Conservation (phyloP, 768 basidiomycete species). For the Psilocybe azurescens region DNA sequence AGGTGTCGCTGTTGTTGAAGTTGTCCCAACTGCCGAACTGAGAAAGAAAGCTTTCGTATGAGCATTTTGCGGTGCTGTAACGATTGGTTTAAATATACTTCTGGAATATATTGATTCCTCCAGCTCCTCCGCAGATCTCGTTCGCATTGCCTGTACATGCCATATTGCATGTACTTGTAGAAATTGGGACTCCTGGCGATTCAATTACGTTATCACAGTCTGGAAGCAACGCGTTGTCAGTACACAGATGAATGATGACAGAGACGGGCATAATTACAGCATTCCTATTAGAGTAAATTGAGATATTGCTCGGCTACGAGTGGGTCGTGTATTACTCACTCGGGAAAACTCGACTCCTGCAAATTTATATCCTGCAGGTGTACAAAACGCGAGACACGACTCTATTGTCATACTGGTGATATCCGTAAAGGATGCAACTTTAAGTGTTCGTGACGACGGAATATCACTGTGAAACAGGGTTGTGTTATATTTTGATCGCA, state of each 20-base stretch:
- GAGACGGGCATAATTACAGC: slow-evolving; percentile 3
- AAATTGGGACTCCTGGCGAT: slow-evolving; percentile 3
- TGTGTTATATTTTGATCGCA: not conserved
- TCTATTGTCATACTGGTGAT: slow-evolving; percentile 64
- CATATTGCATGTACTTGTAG: slow-evolving; percentile 1
- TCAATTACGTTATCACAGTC: slow-evolving; percentile 15
- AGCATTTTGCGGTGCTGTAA: not conserved
- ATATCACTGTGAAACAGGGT: slow-evolving; percentile 49
- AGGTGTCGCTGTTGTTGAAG: not conserved
- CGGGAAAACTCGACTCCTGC: slow-evolving; percentile 67
- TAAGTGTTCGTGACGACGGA: slow-evolving; percentile 57
- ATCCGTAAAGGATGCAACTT: slow-evolving; percentile 43
- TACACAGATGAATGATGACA: not conserved
- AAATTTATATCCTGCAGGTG: slow-evolving; percentile 50
- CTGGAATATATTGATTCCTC: slow-evolving; percentile 17
- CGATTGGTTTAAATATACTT: not conserved
- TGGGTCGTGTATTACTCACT: not conserved
- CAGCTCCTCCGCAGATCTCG: slow-evolving; percentile 11
- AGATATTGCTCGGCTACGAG: not conserved
- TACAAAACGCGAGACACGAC: slow-evolving; percentile 49
- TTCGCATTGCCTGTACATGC: slow-evolving; percentile 4
- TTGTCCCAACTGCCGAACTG: not conserved
- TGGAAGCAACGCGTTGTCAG: not conserved
- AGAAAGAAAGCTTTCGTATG: not conserved
- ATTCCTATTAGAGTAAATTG: slow-evolving; percentile 4